Evolutionary conservation across 1,139 yeast genomes (phyloP).

Genomic region (Magnusiomyces ingens): DNA sequence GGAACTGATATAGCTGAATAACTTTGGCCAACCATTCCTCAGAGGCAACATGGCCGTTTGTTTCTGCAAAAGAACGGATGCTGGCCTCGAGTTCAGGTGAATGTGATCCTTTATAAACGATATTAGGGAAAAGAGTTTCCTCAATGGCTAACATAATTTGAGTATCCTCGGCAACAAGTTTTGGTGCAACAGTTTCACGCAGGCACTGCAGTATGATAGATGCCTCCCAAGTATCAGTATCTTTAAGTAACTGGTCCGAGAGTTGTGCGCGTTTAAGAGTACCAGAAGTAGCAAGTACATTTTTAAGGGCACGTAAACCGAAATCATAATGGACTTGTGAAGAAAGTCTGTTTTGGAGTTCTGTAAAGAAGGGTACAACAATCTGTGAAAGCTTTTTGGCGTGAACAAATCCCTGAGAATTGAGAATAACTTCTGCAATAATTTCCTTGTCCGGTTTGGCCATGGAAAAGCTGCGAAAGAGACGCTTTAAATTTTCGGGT

Average conservation of each 20-base stretch:
- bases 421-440: conserved; percentile 66
- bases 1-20: conserved; percentile 56
- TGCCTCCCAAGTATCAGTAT: conserved; percentile 37
- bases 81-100: conserved; percentile 18
- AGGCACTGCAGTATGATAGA: conserved; percentile 48
- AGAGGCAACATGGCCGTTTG: conserved; percentile 28
- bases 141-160: conserved; percentile 34
- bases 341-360: conserved; percentile 39
- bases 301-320: conserved; percentile 76
- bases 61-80: conserved; percentile 24
- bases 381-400: conserved; percentile 43
- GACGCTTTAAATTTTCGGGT: conserved; percentile 80
- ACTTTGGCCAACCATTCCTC: conserved; percentile 51
- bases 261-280: conserved; percentile 33
- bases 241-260: conserved; percentile 1
- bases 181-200: conserved; percentile 57
- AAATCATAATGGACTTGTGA: conserved; percentile 78
- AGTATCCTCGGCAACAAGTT: conserved; percentile 50
- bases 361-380: conserved; percentile 52
- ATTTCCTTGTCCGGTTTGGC: conserved; percentile 59
- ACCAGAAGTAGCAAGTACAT: conserved; percentile 58
- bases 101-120: conserved; percentile 22
- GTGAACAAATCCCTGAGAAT: conserved; percentile 61
- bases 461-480: conserved; percentile 74
- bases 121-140: conserved; percentile 27